These are phyloP conservation scores for Candida verbasci DNA, from an alignment of 805 yeast genomes.

Conservation along the genomic window DNA sequence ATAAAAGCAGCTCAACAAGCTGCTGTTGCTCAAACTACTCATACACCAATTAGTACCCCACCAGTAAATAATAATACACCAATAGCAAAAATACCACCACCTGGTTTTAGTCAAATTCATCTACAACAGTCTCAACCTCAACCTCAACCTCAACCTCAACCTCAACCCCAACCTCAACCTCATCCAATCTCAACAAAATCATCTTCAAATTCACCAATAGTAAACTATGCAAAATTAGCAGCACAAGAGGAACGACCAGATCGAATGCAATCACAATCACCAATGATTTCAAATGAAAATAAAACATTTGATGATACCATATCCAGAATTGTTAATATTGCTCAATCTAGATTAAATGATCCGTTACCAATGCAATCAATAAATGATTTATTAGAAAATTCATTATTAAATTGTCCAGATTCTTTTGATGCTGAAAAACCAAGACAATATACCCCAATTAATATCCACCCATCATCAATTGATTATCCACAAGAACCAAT, in stretches of 20 bases:
- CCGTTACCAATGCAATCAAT: conserved; percentile 55
- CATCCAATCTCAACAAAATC: too few relatives aligned
- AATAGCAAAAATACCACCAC: conserved; percentile 1
- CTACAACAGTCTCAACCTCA: conserved; percentile 9
- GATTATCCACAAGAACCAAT: conserved; percentile 87
- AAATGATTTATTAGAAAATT: conserved; percentile 62
- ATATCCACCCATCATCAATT: conserved; percentile 85
- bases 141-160: conserved; percentile 10
- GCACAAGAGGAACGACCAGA: conserved; percentile 8
- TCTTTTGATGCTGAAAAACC: conserved; percentile 88
- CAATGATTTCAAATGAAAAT: conserved; percentile 6
- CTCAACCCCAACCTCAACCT: too few relatives aligned
- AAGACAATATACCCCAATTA: conserved; percentile 65
- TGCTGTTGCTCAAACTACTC: conserved; percentile 1
- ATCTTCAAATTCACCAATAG: conserved; percentile 23
- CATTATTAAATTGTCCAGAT: conserved; percentile 87
- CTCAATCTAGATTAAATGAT: conserved; percentile 41
- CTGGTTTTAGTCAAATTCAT: conserved; percentile 1
- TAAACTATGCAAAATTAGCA: background rate
- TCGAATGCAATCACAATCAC: conserved; percentile 6
- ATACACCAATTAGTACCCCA: conserved; percentile 8
- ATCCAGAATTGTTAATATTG: conserved; percentile 15
- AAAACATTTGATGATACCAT: conserved; percentile 12
- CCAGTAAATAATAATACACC: conserved; percentile 9
- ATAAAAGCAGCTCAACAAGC: conserved; percentile 20